These are phyloP conservation scores for Yamagishiella unicocca DNA, from an alignment of 139 green algal genomes.

Conservation along the genomic window DNA sequence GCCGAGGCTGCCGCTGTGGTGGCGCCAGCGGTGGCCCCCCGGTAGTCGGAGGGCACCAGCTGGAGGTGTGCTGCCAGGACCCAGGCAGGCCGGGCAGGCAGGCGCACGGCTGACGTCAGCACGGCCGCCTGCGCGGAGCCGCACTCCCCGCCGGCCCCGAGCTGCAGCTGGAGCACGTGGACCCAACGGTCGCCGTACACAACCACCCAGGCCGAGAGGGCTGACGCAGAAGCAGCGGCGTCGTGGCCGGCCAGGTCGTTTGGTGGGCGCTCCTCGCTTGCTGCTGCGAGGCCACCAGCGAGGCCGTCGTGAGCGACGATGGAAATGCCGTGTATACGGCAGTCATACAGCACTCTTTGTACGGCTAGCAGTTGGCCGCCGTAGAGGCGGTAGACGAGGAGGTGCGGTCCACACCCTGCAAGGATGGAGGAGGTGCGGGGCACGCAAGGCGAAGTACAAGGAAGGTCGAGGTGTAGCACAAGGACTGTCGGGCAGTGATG, in stretches of 20 bases:
- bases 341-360: not conserved
- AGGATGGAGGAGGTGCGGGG: too few species aligned
- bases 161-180: not conserved
- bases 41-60: not conserved
- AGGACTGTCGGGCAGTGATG: too few species aligned
- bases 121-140: not conserved
- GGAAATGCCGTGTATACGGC: conserved; percentile 23
- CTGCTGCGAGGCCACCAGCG: not conserved
- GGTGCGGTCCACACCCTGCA: conserved; percentile 8
- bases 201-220: not conserved
- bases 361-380: not conserved
- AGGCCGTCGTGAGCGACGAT: not conserved
- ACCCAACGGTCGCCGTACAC: conserved; percentile 40
- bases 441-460: too few species aligned
- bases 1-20: too few species aligned
- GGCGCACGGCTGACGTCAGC: not conserved
- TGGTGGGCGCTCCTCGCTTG: too few species aligned
- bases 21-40: too few species aligned
- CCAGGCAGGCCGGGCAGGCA: conserved; percentile 14
- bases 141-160: not conserved
- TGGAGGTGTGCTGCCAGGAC: conserved; percentile 9
- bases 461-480: too few species aligned
- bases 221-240: not conserved
- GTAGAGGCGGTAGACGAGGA: not conserved
- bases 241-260: not conserved